A percentile compares a stretch with the other conserved stretches of the same genome.
Conservation (phyloP, 768 basidiomycete genomes). For the Royoungia palumana region DNA sequence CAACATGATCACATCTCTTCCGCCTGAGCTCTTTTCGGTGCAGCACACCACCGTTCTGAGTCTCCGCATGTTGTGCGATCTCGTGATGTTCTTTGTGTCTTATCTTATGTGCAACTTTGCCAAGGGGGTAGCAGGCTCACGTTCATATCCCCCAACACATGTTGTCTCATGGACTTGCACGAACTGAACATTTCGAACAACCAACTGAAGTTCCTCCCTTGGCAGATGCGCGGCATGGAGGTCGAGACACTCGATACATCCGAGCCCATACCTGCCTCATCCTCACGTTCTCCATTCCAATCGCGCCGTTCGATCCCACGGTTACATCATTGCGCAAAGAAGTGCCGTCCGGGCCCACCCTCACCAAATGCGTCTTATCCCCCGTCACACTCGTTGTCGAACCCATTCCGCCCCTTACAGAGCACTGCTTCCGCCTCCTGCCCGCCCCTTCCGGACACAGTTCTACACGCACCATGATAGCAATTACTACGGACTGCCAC, state of each 20-base stretch:
- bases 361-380: conserved; percentile 18
- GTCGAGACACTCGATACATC: conserved; percentile 47
- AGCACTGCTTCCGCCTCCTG: conserved; percentile 38
- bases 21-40: conserved; percentile 54
- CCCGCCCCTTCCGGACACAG: conserved; percentile 24
- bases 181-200: conserved; percentile 65
- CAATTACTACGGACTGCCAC: conserved; percentile 29
- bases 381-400: conserved; percentile 19
- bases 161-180: conserved; percentile 46
- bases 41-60: conserved; percentile 58
- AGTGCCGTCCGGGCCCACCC: too few relatives aligned
- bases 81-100: background rate
- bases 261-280: conserved; percentile 51
- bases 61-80: conserved; percentile 46
- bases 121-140: conserved; percentile 56
- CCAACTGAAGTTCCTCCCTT: conserved; percentile 54
- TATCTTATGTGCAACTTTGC: background rate
- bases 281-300: background rate
- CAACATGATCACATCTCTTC: conserved; percentile 54
- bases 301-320: conserved; percentile 15
- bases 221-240: conserved; percentile 59
- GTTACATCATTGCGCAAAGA: conserved; percentile 9
- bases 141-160: conserved; percentile 62
- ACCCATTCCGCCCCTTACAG: conserved; percentile 31
- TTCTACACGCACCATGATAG: conserved; percentile 15